A percentile compares a stretch with the other conserved stretches of the same genome.
These are phyloP conservation scores for Alternaria atra DNA, from an alignment of 2,329 filamentous ascomycete species.

Conservation along the genomic window DNA sequence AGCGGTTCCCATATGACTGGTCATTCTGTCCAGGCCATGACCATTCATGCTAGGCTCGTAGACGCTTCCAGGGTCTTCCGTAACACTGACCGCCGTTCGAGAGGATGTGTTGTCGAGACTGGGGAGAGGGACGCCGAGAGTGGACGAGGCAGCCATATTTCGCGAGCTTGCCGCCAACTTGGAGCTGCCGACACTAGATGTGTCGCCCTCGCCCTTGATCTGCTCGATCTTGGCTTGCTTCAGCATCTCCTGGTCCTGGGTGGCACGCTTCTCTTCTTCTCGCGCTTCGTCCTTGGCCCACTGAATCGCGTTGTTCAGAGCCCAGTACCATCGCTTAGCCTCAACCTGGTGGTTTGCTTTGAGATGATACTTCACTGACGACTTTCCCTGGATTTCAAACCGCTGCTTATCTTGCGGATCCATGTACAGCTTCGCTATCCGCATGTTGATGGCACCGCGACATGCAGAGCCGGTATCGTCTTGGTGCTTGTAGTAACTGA, in stretches of 20 bases:
- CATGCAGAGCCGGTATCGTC: conserved; percentile 96
- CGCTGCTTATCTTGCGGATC: conserved; percentile 96
- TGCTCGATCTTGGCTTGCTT: conserved; percentile 81
- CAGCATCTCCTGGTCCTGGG: conserved; percentile 77
- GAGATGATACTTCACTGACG: conserved; percentile 96
- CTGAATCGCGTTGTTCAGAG: conserved; percentile 97
- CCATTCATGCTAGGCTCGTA: conserved; percentile 68
- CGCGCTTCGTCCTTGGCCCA: conserved; percentile 97
- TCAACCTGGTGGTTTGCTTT: conserved; percentile 99
- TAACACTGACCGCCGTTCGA: conserved; percentile 56
- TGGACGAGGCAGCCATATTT: conserved; percentile 51
- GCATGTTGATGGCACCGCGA: conserved; percentile 98
- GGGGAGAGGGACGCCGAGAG: conserved; percentile 60
- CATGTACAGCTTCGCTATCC: conserved; percentile 93
- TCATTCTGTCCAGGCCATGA: conserved; percentile 59
- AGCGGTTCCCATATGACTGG: conserved; percentile 60
- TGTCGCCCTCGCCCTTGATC: conserved; percentile 56
- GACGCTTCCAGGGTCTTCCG: conserved; percentile 65
- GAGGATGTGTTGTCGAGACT: conserved; percentile 46
- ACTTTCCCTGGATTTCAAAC: conserved; percentile 98
- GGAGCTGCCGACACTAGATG: conserved; percentile 49
- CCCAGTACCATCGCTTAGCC: conserved; percentile 99
- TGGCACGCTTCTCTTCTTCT: conserved; percentile 82
- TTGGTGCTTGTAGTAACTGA: conserved; percentile 99
- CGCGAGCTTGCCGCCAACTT: conserved; percentile 35